Conservation (phyloP, 2,329 filamentous ascomycete species). For the Beauveria asiatica region DNA sequence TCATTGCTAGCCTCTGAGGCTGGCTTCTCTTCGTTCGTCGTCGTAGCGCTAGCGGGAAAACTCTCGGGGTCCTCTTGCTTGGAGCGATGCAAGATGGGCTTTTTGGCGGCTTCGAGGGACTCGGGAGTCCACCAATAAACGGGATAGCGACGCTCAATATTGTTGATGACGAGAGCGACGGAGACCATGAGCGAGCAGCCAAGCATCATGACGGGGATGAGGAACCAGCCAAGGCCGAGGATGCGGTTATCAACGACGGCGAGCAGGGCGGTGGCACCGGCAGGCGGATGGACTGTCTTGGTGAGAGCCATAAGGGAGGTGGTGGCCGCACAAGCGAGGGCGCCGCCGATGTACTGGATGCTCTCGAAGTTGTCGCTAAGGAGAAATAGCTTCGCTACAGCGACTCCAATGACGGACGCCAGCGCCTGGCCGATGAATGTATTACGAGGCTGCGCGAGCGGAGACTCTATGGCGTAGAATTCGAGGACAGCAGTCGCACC, state of each 20-base stretch:
- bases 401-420: conserved; percentile 51
- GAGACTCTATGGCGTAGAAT: conserved; percentile 63
- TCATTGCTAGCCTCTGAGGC: conserved; percentile 6
- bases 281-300: conserved; percentile 65
- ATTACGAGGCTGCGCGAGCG: conserved; percentile 65
- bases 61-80: conserved; percentile 10
- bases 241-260: conserved; percentile 52
- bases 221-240: conserved; percentile 55
- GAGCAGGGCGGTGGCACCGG: conserved; percentile 64
- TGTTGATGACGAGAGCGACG: conserved; percentile 59
- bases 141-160: conserved; percentile 58
- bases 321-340: conserved; percentile 55
- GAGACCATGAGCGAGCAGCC: conserved; percentile 52
- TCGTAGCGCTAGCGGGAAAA: background rate
- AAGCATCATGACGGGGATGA: conserved; percentile 55
- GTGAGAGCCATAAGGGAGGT: conserved; percentile 60
- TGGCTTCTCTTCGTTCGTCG: background rate
- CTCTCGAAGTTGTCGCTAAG: conserved; percentile 37
- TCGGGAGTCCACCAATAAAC: conserved; percentile 60
- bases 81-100: background rate
- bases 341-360: conserved; percentile 55
- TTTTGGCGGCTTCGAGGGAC: conserved; percentile 15
- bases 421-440: conserved; percentile 59
- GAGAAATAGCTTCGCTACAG: conserved; percentile 56
- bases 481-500: conserved; percentile 69